phyloP scores from a whole-genome alignment of 768 basidiomycete species.

The Termitomyces sp. region DNA sequence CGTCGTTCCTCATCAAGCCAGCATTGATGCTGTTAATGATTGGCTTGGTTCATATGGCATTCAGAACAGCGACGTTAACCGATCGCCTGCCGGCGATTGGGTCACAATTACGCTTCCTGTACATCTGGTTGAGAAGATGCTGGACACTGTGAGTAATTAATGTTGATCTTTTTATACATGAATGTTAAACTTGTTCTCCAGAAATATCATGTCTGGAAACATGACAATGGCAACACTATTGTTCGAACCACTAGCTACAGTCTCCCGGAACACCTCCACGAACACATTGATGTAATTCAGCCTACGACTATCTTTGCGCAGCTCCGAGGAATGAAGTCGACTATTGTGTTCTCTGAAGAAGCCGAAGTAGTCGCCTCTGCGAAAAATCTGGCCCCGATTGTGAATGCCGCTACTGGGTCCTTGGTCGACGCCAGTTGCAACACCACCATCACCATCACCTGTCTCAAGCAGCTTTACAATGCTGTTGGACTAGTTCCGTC shows the following conservation, averaged over 20 bases:
- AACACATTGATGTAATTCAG: slow-evolving; percentile 61
- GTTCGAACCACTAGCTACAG: slow-evolving; percentile 65
- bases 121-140: slow-evolving; percentile 55
- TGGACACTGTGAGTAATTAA: slow-evolving; percentile 38
- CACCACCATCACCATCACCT: slow-evolving; percentile 41
- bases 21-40: slow-evolving; percentile 45
- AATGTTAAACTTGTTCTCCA: slow-evolving; percentile 15
- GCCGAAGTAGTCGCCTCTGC: slow-evolving; percentile 9
- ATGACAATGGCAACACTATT: slow-evolving; percentile 44
- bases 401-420: not conserved
- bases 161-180: not conserved
- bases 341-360: slow-evolving; percentile 18
- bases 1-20: slow-evolving; percentile 52
- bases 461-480: slow-evolving; percentile 53
- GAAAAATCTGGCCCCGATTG: slow-evolving; percentile 4
- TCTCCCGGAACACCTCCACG: slow-evolving; percentile 50
- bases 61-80: slow-evolving; percentile 33
- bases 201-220: slow-evolving; percentile 61
- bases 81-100: slow-evolving; percentile 65
- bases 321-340: slow-evolving; percentile 7
- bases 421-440: slow-evolving; percentile 44
- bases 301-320: slow-evolving; percentile 64
- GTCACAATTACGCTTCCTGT: slow-evolving; percentile 56
- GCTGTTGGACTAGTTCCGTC: slow-evolving; percentile 38
- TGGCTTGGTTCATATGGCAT: slow-evolving; percentile 60